Percentiles rank a stretch among this genome's conserved stretches.
Evolutionary conservation across 2,329 filamentous ascomycete genomes (phyloP).

Genomic region (Hypoxylon sp.): DNA sequence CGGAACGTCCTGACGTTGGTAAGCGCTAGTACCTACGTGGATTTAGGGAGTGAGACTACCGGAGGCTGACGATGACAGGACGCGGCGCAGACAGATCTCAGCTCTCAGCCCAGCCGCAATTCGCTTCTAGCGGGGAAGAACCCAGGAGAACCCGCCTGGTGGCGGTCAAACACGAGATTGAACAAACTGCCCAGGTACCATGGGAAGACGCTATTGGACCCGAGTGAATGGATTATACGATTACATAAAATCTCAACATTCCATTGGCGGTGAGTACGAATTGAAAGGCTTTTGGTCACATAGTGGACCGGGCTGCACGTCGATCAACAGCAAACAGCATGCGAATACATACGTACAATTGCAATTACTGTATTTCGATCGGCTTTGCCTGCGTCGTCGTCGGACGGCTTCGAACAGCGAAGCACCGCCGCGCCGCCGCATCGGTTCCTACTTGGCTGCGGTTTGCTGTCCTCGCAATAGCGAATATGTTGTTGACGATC

Average conservation of each 20-base stretch:
- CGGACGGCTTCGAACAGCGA: neutral
- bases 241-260: constrained; percentile 5
- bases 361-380: constrained; percentile 13
- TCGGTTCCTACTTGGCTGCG: neutral
- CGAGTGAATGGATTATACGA: constrained; percentile 17
- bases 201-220: constrained; percentile 16
- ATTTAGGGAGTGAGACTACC: constrained; percentile 9
- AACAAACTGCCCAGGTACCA: neutral
- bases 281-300: neutral
- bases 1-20: constrained; percentile 28
- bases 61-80: constrained; percentile 29
- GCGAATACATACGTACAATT: neutral
- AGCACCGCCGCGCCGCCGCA: neutral
- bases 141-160: neutral
- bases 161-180: constrained; percentile 29
- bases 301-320: constrained; percentile 16
- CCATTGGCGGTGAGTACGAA: constrained; percentile 35
- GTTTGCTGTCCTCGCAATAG: constrained; percentile 2
- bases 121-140: constrained; percentile 26
- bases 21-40: constrained; percentile 22
- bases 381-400: neutral
- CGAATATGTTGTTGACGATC: neutral
- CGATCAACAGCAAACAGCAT: constrained; percentile 3
- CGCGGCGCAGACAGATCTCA: constrained; percentile 32
- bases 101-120: constrained; percentile 30